Base-by-base conservation (phyloP, 495 filamentous ascomycete species). In the Penicillium tannophilum region DNA sequence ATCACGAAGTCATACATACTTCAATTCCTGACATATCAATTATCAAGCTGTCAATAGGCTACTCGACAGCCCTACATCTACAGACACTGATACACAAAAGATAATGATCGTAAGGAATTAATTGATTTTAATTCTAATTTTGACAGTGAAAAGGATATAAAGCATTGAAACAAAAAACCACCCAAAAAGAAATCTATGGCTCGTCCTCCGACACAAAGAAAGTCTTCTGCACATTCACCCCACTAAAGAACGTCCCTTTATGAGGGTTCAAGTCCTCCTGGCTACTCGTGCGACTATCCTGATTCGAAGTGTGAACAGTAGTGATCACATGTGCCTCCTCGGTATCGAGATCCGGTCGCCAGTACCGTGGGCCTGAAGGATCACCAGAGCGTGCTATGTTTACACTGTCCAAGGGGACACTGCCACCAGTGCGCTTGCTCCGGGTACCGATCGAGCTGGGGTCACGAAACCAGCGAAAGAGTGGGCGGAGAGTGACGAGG, bases 381-480 rank as follows among this genome's bases (percentile, higher is more conserved):
- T 60, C 46, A 17, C 46, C 55, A 9, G 59, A 62, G n/a, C 63
- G 64, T 28, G 50, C 52, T 14, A 59, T 62, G 26, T 69, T 71
- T 55, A 72, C 61, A 48, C 72, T 75, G 14, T 72, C 72, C 6
- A 76, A 61, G 2, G 73, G 73, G 31, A 72, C 19, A 48, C 73
- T 76, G 24, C 65, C 68, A 3, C 63, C 59, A 1, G 70, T 68
- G 19, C 58, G 63, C 54, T 67, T 73, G 54, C 63, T 72, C 20
- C 59, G 66, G 14, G 65, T 63, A 10, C 62, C 60, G 11, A 17
- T 60, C n/a, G 65, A 75, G 51, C 63, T 71, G 52, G 70, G 57
- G 41, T 74, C 75, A 14, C 69, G 65, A 49, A 78, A 74, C 73
- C 73, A 78, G 54, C 75, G 73, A 62, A 85, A 77, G 0, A 82